Evolutionary conservation across 306 rosid genomes (phyloP), one percentile per base, ranked within the genome.

Genomic region (Prunus dulcis): DNA sequence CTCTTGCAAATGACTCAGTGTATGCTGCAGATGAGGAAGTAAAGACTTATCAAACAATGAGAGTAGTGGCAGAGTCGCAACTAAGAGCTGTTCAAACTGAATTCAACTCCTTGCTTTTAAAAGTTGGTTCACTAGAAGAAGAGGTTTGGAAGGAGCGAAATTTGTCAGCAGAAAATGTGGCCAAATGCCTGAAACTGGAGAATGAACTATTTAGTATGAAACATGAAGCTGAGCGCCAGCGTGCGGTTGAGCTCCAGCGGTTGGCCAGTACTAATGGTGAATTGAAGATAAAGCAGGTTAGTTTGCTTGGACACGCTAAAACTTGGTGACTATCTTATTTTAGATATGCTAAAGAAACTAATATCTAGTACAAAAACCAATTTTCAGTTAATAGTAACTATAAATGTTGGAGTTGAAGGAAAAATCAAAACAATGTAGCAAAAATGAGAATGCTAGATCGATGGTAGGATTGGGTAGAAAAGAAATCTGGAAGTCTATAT

Each of bases 251-350:
- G 79, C 74, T 78, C 57, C 72, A 25, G 78, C 80, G 23, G 9
- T 64, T 34, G 64, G 74, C 80, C 77, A 72, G 47, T 45, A 71
- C 66, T 72, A 80, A 76, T 47, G 78, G 52, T 15, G 78, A 88
- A 41, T 68, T 87, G 84, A 92, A 90, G 83, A 55, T 73, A 66
- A 90, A 70, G 76, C 90, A 88, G 97, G 97, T 88, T 53, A 82
- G 93, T 86, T 82, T 67, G 14, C 72, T 22, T 65, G 25, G 51
- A 73, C 28, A 46, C 64, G 18, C 49, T 20, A 15, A 46, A 14
- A 64, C 43, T 58, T 38, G 41, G 58, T 19, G 17, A 53, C 18
- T 19, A 6, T 53, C 20, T 53, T 53, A 19, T 53, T 47, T 53
- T 17, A 19, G 9, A 67, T 23, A 19, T 49, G 19, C 27, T 45